Percentiles rank a stretch among this genome's conserved stretches.
These are phyloP conservation scores for Orbilia quercus DNA, from an alignment of 2,329 filamentous ascomycete species.

Conservation along the genomic window DNA sequence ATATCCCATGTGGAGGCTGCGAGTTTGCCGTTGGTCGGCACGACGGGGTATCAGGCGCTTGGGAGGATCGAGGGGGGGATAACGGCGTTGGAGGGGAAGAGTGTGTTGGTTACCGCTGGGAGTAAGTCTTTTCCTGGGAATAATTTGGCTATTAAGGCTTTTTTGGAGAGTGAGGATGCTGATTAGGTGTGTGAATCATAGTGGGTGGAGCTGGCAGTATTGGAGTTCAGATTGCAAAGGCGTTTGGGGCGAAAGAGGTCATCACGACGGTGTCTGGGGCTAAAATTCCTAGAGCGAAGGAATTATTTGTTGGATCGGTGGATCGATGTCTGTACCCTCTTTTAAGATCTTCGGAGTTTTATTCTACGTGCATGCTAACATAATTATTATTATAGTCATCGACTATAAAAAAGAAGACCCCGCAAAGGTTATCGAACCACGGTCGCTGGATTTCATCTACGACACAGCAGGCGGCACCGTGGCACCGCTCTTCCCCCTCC, in stretches of 20 bases:
- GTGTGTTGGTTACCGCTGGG: constrained; percentile 40
- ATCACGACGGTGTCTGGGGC: constrained; percentile 41
- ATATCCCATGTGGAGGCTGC: constrained; percentile 64
- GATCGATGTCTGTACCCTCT: constrained; percentile 31
- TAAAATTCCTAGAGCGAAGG: constrained; percentile 40
- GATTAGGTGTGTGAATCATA: constrained; percentile 5
- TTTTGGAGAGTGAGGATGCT: constrained; percentile 7
- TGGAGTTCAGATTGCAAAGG: constrained; percentile 48
- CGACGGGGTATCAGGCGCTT: constrained; percentile 45
- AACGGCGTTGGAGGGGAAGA: constrained; percentile 37
- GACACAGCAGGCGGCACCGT: constrained; percentile 41
- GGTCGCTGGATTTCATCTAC: constrained; percentile 46
- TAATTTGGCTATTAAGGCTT: not conserved
- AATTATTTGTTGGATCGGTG: constrained; percentile 28
- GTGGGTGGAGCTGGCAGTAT: constrained; percentile 52
- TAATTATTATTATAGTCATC: constrained; percentile 26
- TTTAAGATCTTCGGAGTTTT: not conserved
- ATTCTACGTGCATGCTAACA: not conserved
- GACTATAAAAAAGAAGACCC: constrained; percentile 47
- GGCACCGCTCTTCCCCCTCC: constrained; percentile 19
- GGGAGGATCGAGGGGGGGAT: constrained; percentile 37
- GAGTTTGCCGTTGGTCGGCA: constrained; percentile 43
- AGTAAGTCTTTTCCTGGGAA: constrained; percentile 24
- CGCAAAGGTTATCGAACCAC: constrained; percentile 28
- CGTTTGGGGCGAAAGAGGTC: constrained; percentile 47